Evolutionary conservation across 768 basidiomycete genomes (phyloP), one percentile per base, ranked within the genome.

Genomic region (Kwoniella heveanensis): DNA sequence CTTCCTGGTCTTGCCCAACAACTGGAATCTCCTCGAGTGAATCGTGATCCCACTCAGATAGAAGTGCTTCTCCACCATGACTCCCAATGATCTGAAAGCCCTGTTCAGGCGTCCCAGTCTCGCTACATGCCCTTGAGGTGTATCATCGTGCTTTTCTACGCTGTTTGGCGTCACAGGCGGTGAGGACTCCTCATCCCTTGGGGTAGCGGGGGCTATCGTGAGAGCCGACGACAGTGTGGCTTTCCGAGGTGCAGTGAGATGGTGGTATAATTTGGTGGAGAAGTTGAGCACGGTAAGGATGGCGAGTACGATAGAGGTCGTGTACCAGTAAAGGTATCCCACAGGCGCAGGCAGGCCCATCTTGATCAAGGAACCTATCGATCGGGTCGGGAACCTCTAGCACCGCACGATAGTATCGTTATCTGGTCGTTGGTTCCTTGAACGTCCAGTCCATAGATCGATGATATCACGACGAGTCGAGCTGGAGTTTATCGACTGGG

Each of bases 311-410:
- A 68, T 62, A 6, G 72, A 67, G 26, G 70, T 67, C 15, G 72
- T 74, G 51, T 69, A 74, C 72, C 72, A 74, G 59, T 71, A 74
- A 44, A 74, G 65, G 55, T 65, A 62, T 13, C 72, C 72, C 4
- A 68, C 71, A 17, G 66, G 62, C 39, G 61, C 55, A 12, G 60
- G 37, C 13, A 52, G 26, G 1, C 51, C 59, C 50, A 62, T 63
- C 32, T 48, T 56, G 26, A 15, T 3, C 9, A 17, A 8, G 4
- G 32, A 5, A 32, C 5, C 13, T 5, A 32, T 32, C 32, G 32
- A 32, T 32, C 13, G 32, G 15, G 8, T 44, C 10, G 39, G n/a
- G n/a, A n/a, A 44, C 17, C 15, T 44, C 39, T 3, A 4, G 39
- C 15, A 10, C 17, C 10, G 10, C 4, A 44, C 17, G 10, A 10